Conservation (phyloP, 2,329 filamentous ascomycete species). For the Cercospora berteroae region DNA sequence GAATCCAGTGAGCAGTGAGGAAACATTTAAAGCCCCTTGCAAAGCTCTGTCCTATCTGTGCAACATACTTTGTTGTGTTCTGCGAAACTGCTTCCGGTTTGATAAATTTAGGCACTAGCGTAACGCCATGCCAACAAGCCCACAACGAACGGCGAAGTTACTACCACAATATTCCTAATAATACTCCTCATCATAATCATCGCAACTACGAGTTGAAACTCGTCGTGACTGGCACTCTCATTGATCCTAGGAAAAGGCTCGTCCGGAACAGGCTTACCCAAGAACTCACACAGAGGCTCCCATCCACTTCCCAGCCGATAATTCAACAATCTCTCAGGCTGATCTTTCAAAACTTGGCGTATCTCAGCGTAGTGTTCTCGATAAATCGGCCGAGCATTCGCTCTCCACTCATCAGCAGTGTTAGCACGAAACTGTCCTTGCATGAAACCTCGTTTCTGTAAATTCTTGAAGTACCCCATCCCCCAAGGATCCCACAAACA, state of each 20-base stretch:
- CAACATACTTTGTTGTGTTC: too few relatives aligned
- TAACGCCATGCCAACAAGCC: background rate
- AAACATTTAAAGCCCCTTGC: too few relatives aligned
- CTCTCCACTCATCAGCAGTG: constrained; percentile 14
- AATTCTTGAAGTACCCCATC: constrained; percentile 1
- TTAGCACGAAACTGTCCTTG: constrained; percentile 18
- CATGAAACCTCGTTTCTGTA: constrained; percentile 18
- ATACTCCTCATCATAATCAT: constrained; percentile 1
- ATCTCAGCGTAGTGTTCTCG: constrained; percentile 22
- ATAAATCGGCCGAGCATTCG: constrained; percentile 21
- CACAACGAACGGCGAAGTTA: background rate
- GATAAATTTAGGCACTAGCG: background rate
- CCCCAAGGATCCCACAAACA: constrained; percentile 3
- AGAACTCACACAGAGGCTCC: constrained; percentile 35
- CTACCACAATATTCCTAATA: background rate
- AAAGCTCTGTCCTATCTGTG: too few relatives aligned
- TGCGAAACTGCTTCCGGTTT: too few relatives aligned
- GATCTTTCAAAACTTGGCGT: constrained; percentile 15
- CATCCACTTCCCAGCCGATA: constrained; percentile 32
- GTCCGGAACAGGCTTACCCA: constrained; percentile 29
- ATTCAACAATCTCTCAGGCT: constrained; percentile 33
- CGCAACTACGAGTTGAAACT: constrained; percentile 14
- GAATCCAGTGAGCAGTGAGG: too few relatives aligned
- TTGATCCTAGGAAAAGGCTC: constrained; percentile 29
- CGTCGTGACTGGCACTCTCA: constrained; percentile 18